Percentiles rank a stretch among this genome's conserved stretches.
phyloP scores from a whole-genome alignment of 106 monocot genomes.

The Chionographis japonica region DNA sequence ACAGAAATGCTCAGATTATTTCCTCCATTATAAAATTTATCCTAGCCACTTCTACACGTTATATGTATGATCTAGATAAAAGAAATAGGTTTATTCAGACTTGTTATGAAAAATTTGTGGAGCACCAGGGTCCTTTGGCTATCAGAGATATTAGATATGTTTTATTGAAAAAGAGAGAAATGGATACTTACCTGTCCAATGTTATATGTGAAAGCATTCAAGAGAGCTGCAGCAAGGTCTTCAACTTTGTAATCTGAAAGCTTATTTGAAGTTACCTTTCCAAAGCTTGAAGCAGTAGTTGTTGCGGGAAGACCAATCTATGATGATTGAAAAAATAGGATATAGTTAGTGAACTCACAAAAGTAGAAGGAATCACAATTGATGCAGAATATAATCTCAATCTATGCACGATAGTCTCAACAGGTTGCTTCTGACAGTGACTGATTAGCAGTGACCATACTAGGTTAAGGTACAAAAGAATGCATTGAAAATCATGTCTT shows the following conservation, averaged over 20 bases:
- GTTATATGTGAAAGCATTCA: conserved; percentile 77
- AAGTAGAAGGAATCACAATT: too few relatives aligned
- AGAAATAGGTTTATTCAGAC: too few relatives aligned
- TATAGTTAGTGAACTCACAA: background rate
- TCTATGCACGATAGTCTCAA: too few relatives aligned
- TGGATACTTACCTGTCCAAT: conserved; percentile 55
- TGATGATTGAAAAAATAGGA: conserved; percentile 20
- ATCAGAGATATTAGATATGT: too few relatives aligned
- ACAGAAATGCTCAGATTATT: background rate
- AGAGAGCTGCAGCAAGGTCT: conserved; percentile 75
- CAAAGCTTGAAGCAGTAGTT: conserved; percentile 75
- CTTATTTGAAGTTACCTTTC: conserved; percentile 63
- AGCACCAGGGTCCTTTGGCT: background rate
- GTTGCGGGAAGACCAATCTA: conserved; percentile 66
- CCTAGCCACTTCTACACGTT: too few relatives aligned
- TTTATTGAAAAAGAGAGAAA: background rate
- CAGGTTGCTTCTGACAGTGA: too few relatives aligned
- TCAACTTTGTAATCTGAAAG: conserved; percentile 69
- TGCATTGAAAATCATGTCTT: too few relatives aligned
- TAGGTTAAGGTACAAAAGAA: too few relatives aligned
- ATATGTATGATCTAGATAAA: too few relatives aligned
- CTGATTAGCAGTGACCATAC: too few relatives aligned
- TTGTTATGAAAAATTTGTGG: too few relatives aligned
- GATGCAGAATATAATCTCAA: too few relatives aligned
- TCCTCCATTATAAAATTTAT: background rate